Evolutionary conservation across 805 yeast genomes (phyloP).

Genomic region (Candida patagonica): DNA sequence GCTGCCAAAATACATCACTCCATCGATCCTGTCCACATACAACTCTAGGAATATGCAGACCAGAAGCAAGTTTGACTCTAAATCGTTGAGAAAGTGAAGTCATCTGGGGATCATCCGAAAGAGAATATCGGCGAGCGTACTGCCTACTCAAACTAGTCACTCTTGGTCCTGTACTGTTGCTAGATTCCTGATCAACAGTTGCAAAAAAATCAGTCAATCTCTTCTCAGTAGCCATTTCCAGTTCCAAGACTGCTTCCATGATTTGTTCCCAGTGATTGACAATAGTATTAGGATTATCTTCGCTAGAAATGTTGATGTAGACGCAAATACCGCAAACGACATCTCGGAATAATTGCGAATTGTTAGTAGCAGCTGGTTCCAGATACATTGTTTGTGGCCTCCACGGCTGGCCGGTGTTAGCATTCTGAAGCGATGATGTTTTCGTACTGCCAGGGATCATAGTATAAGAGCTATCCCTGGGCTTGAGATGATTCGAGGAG

Average conservation of each 20-base stretch:
- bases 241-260: conserved; percentile 13
- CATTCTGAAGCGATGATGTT: neutral
- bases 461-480: neutral
- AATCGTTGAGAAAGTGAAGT: neutral
- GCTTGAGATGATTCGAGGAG: neutral
- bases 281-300: conserved; percentile 10
- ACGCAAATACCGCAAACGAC: conserved; percentile 17
- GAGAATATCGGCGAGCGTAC: neutral
- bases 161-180: neutral
- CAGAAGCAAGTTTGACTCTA: neutral
- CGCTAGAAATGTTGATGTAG: conserved; percentile 10
- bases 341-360: conserved; percentile 4
- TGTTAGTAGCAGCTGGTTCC: neutral
- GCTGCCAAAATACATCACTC: conserved; percentile 13
- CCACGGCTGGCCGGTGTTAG: conserved; percentile 7
- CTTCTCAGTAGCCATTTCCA: conserved; percentile 10
- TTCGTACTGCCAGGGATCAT: neutral
- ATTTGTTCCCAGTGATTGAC: conserved; percentile 23
- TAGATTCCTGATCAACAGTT: neutral
- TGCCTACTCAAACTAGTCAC: too few relatives aligned
- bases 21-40: conserved; percentile 21
- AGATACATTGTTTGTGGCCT: conserved; percentile 6
- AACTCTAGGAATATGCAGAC: conserved; percentile 19
- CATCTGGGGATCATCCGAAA: neutral
- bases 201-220: conserved; percentile 7